Conservation (phyloP, 1,284 basidiomycete genomes). For the Ustilago loliicola region DNA sequence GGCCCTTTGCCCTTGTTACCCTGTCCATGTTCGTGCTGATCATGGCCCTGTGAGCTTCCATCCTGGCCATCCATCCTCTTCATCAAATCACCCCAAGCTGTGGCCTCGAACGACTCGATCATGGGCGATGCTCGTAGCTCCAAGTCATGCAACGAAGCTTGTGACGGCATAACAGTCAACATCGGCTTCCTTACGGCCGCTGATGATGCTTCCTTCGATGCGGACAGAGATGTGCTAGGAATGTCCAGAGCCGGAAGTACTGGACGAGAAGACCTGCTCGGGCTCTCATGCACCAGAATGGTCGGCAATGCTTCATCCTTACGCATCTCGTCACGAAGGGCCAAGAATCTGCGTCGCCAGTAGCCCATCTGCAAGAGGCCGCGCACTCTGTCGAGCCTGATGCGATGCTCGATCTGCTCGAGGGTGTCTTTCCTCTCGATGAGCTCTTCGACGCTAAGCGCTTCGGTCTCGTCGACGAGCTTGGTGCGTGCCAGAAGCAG, state of each 20-base stretch:
- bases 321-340: conserved; percentile 38
- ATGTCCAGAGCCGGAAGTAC: conserved; percentile 17
- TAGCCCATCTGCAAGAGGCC: conserved; percentile 62
- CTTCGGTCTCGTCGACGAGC: conserved; percentile 81
- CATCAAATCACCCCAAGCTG: conserved; percentile 58
- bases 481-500: conserved; percentile 90
- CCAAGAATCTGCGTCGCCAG: conserved; percentile 59
- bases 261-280: conserved; percentile 14
- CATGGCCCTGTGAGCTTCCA: conserved; percentile 9
- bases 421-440: conserved; percentile 59
- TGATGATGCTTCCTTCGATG: conserved; percentile 8
- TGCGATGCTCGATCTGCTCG: conserved; percentile 61
- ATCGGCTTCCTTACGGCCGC: conserved; percentile 4
- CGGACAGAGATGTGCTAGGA: conserved; percentile 11
- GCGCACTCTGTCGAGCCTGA: conserved; percentile 63
- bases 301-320: conserved; percentile 26
- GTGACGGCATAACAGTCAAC: conserved; percentile 24
- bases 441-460: conserved; percentile 65
- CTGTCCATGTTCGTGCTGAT: not conserved
- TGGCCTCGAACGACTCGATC: conserved; percentile 51
- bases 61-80: conserved; percentile 41
- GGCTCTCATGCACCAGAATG: conserved; percentile 31
- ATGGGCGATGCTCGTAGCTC: conserved; percentile 46
- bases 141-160: conserved; percentile 41
- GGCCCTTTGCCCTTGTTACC: not conserved